phyloP scores from a whole-genome alignment of 2,329 filamentous ascomycete species.

The Chaetoscypha palmicola region DNA sequence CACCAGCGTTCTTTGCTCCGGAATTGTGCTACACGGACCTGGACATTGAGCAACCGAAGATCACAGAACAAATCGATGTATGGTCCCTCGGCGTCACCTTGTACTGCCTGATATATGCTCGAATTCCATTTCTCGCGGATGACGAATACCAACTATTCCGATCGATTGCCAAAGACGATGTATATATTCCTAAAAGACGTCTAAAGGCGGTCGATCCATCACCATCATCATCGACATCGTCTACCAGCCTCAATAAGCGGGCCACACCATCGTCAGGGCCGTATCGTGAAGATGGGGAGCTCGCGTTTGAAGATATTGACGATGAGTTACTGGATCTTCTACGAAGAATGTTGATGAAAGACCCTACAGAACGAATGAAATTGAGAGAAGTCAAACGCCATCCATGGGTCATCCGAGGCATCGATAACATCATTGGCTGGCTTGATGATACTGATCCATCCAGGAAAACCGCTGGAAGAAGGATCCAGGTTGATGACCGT shows the following conservation, averaged over 20 bases:
- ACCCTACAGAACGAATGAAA: conserved; percentile 81
- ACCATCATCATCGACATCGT: conserved; percentile 44
- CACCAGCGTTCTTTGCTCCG: conserved; percentile 93
- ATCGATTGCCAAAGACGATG: conserved; percentile 85
- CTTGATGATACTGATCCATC: conserved; percentile 90
- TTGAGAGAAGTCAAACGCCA: conserved; percentile 90
- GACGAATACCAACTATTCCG: conserved; percentile 90
- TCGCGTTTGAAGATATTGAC: conserved; percentile 81
- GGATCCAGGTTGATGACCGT: conserved; percentile 84
- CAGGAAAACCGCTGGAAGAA: conserved; percentile 68
- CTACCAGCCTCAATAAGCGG: conserved; percentile 48
- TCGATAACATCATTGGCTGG: conserved; percentile 71
- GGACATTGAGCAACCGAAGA: conserved; percentile 60
- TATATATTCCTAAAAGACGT: conserved; percentile 76
- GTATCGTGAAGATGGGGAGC: conserved; percentile 69
- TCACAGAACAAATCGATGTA: conserved; percentile 91
- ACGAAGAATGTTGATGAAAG: conserved; percentile 73
- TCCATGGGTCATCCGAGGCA: conserved; percentile 77
- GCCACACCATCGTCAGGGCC: conserved; percentile 42
- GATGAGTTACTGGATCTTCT: conserved; percentile 74
- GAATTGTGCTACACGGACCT: conserved; percentile 88
- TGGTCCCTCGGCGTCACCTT: conserved; percentile 96
- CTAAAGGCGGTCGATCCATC: conserved; percentile 65
- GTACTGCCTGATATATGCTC: conserved; percentile 90
- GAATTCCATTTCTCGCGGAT: conserved; percentile 86